Evolutionary conservation across 2,329 filamentous ascomycete species (phyloP), one percentile per base, ranked within the genome.

Genomic region (Botryotinia globosa): DNA sequence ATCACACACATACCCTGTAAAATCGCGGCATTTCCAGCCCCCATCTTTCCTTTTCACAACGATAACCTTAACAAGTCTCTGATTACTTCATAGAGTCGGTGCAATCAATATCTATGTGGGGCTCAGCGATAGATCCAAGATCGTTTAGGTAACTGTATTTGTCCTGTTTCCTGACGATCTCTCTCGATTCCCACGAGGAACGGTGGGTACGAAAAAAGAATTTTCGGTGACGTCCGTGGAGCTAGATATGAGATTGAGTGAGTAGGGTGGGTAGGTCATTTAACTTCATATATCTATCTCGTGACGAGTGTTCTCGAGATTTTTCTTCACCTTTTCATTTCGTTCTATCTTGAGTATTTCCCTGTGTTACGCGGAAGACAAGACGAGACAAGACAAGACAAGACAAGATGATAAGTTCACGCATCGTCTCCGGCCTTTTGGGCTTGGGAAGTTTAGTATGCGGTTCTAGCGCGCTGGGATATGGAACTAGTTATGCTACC

Each of bases 91-190:
- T 54, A n/a, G 22, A 66, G 64, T 25, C 25, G 32, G 14, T 34
- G 18, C 45, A 29, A 51, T 51, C 44, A 39, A 66, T 66, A 66
- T 54, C 32, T 66, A 66, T 54, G 45, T 67, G 64, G 64, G 45
- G 45, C 45, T 3, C 9, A 29, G 20, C n/a, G 25, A 67, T 9
- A 67, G 25, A 39, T 20, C 20, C 45, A 51, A 37, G 0, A 39
- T 8, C 34, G 10, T 6, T 8, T 66, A 51, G 10, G 64, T 66
- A 66, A 51, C 64, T 39, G 22, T 8, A 54, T 39, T 29, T 7
- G 14, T 66, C 20, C 45, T 7, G 2, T 12, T 51, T 25, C 44
- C 25, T 10, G 64, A 51, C 63, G 63, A 66, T 66, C 64, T 51
- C n/a, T 22, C 44, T 7, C 32, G n/a, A 34, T 39, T 54, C 22